Evolutionary conservation across 352 stramenopile genomes (phyloP).

Genomic region (Thalassiosira hispida): DNA sequence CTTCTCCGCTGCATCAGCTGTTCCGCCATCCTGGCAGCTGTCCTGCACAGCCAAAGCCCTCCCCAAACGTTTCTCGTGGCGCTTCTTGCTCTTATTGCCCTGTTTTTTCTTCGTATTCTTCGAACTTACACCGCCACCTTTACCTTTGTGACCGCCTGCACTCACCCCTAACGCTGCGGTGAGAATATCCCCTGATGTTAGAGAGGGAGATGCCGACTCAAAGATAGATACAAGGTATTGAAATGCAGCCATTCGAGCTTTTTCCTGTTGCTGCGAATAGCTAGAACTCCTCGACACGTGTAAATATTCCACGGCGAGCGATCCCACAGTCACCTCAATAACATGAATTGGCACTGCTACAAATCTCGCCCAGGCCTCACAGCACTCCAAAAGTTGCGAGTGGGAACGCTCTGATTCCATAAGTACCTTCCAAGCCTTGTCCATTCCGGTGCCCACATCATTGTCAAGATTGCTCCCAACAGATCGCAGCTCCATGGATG

Average conservation of each 20-base stretch:
- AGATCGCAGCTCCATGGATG: slow-evolving; percentile 43
- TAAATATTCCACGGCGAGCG: slow-evolving; percentile 32
- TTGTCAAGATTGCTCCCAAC: not conserved
- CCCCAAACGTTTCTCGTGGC: slow-evolving; percentile 60
- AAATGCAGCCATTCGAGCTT: slow-evolving; percentile 45
- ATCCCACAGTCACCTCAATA: slow-evolving; percentile 34
- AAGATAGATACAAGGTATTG: slow-evolving; percentile 76
- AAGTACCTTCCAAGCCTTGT: slow-evolving; percentile 32
- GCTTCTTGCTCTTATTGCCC: slow-evolving; percentile 74
- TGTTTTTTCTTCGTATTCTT: slow-evolving; percentile 63
- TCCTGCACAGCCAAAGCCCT: slow-evolving; percentile 14
- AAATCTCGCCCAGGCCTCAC: slow-evolving; percentile 43
- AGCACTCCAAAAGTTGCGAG: slow-evolving; percentile 35
- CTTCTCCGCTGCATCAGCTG: slow-evolving; percentile 17
- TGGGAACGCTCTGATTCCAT: slow-evolving; percentile 11
- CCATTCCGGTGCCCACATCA: slow-evolving; percentile 27
- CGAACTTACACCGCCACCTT: not conserved
- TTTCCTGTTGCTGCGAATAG: slow-evolving; percentile 3
- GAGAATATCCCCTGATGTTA: slow-evolving; percentile 70
- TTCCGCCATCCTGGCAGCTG: slow-evolving; percentile 2
- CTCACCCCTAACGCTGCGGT: slow-evolving; percentile 53
- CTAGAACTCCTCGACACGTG: not conserved
- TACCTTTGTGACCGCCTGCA: not conserved
- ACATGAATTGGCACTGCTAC: slow-evolving; percentile 44
- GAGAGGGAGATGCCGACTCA: slow-evolving; percentile 61